These are phyloP conservation scores for Trypanosoma brucei DNA, from an alignment of 208 protist species.

Conservation along the genomic window DNA sequence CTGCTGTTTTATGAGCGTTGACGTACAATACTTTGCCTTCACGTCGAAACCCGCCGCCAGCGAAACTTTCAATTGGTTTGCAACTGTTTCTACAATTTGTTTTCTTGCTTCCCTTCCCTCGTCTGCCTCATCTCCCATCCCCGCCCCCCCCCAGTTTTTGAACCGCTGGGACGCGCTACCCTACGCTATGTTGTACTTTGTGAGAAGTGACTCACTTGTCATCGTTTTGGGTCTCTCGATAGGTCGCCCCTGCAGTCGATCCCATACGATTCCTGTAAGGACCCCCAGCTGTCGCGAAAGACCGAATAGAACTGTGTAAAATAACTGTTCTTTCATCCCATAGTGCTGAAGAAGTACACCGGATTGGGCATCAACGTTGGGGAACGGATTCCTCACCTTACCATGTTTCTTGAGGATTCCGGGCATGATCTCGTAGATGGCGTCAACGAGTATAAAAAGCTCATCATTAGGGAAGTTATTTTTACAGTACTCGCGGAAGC, in stretches of 20 bases:
- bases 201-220: slow-evolving; percentile 78
- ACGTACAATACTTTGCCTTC: no score
- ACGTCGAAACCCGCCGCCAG: no score
- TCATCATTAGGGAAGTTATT: slow-evolving; percentile 95
- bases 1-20: no score
- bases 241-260: slow-evolving; percentile 92
- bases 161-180: not conserved
- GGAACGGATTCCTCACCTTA: slow-evolving; percentile 97
- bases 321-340: slow-evolving; percentile 93
- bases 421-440: slow-evolving; percentile 92
- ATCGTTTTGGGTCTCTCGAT: slow-evolving; percentile 96
- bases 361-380: slow-evolving; percentile 98
- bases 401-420: slow-evolving; percentile 95
- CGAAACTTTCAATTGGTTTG: no score
- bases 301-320: slow-evolving; percentile 98
- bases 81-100: no score
- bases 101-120: no score
- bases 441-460: slow-evolving; percentile 93
- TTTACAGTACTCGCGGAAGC: slow-evolving; percentile 95
- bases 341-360: slow-evolving; percentile 94
- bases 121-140: no score
- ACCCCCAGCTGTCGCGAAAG: slow-evolving; percentile 95
- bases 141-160: no score
- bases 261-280: slow-evolving; percentile 91
- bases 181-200: slow-evolving; percentile 40